Percentiles rank a stretch among this genome's conserved stretches.
These are phyloP conservation scores for Groenewaldozyma salmanticensis DNA, from an alignment of 805 yeast species.

Conservation along the genomic window DNA sequence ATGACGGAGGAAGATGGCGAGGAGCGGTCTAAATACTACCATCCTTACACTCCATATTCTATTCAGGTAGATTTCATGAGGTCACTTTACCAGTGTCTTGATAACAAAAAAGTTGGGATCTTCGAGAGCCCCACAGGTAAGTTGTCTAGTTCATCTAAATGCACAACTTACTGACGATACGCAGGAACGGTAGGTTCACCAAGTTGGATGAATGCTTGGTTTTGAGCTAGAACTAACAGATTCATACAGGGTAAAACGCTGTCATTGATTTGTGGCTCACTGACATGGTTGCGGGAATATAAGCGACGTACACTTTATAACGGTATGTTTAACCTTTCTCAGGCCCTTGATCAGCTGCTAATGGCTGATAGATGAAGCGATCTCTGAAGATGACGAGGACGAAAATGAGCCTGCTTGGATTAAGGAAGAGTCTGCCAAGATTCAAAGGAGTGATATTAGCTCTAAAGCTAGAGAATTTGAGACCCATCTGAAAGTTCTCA, in stretches of 20 bases:
- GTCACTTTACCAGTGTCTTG: slow-evolving; percentile 56
- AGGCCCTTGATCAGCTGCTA: too few species aligned
- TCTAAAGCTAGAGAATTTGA: slow-evolving; percentile 19
- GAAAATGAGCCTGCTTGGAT: slow-evolving; percentile 70
- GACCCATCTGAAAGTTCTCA: slow-evolving; percentile 10
- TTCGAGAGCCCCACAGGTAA: slow-evolving; percentile 95
- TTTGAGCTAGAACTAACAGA: slow-evolving; percentile 71
- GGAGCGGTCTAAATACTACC: too few species aligned
- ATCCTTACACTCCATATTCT: slow-evolving; percentile 74
- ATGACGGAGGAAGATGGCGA: too few species aligned
- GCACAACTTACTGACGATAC: neutral
- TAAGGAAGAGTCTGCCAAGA: slow-evolving; percentile 29
- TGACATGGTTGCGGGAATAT: slow-evolving; percentile 68
- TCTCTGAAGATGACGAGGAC: slow-evolving; percentile 22
- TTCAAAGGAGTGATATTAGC: slow-evolving; percentile 14
- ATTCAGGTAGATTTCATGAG: slow-evolving; percentile 74
- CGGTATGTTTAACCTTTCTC: too few species aligned
- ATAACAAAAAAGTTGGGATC: slow-evolving; percentile 54
- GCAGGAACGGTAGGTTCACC: neutral
- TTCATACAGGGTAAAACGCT: slow-evolving; percentile 69
- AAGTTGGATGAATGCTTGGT: slow-evolving; percentile 63
- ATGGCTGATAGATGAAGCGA: too few species aligned
- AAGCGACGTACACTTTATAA: slow-evolving; percentile 20
- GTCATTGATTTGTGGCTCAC: slow-evolving; percentile 72
- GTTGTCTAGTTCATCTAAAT: neutral